Conservation (phyloP, 2,329 filamentous ascomycete genomes). For the Annulohypoxylon truncatum region DNA sequence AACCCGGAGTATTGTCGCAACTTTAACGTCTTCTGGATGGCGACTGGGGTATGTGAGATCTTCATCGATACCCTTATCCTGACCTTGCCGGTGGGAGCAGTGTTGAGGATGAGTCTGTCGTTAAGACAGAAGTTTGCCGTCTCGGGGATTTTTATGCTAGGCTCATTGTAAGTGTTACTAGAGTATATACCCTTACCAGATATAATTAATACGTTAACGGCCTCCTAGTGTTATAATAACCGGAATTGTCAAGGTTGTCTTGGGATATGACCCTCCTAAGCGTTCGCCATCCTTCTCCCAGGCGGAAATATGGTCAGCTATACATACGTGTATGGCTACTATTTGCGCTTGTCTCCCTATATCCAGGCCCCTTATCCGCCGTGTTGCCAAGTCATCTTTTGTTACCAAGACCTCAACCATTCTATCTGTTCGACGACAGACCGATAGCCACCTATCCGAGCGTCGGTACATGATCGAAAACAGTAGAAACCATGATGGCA, state of each 20-base stretch:
- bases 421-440: not conserved
- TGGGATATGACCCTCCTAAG: conserved; percentile 20
- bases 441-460: not conserved
- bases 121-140: conserved; percentile 29
- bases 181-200: too few relatives aligned
- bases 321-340: conserved; percentile 36
- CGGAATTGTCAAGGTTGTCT: conserved; percentile 27
- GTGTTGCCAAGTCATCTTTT: conserved; percentile 15
- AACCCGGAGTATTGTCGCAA: conserved; percentile 43
- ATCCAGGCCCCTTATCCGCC: conserved; percentile 26
- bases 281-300: conserved; percentile 27
- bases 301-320: conserved; percentile 31
- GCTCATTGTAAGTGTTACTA: conserved; percentile 32
- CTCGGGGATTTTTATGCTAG: conserved; percentile 34
- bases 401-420: conserved; percentile 11
- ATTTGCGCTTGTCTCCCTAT: conserved; percentile 38
- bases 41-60: conserved; percentile 32
- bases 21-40: conserved; percentile 40
- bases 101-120: conserved; percentile 32
- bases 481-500: not conserved
- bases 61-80: conserved; percentile 39
- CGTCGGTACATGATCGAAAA: not conserved
- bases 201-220: not conserved
- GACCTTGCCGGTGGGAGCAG: conserved; percentile 33
- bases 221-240: conserved; percentile 23